Conservation (phyloP, 352 stramenopile genomes). For the Blastocystis sp. region DNA sequence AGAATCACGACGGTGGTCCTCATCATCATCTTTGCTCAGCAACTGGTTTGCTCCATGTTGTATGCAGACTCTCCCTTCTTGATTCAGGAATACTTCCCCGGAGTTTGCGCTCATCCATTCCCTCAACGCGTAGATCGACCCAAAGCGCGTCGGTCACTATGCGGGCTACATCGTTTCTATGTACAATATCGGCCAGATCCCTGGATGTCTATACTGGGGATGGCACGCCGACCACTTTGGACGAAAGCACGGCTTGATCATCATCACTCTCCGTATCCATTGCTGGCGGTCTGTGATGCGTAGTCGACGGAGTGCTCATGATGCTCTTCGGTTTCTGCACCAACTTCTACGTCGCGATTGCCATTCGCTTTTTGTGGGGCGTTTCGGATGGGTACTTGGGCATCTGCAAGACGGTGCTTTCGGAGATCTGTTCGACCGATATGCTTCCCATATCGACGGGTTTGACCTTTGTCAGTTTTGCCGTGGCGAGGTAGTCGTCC, state of each 20-base stretch:
- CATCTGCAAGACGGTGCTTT: slow-evolving; percentile 65
- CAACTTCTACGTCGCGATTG: slow-evolving; percentile 66
- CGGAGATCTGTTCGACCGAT: slow-evolving; percentile 53
- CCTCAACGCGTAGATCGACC: slow-evolving; percentile 26
- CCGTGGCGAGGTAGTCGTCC: background rate
- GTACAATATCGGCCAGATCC: slow-evolving; percentile 64
- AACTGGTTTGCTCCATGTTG: slow-evolving; percentile 42
- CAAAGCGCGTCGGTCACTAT: slow-evolving; percentile 56
- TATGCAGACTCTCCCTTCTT: slow-evolving; percentile 55
- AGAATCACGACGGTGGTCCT: slow-evolving; percentile 44
- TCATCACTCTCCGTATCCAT: slow-evolving; percentile 38
- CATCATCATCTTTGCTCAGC: slow-evolving; percentile 47
- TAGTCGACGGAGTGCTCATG: slow-evolving; percentile 49
- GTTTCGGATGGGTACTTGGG: slow-evolving; percentile 61
- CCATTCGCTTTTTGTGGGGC: slow-evolving; percentile 61
- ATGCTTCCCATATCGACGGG: slow-evolving; percentile 54
- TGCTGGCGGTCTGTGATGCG: background rate
- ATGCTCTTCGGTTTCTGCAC: slow-evolving; percentile 43
- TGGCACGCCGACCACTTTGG: slow-evolving; percentile 60
- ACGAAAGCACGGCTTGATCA: slow-evolving; percentile 30
- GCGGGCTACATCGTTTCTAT: slow-evolving; percentile 63
- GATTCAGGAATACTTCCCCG: slow-evolving; percentile 44
- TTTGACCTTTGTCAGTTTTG: slow-evolving; percentile 43
- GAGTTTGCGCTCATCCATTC: background rate
- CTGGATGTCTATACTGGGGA: slow-evolving; percentile 59